Evolutionary conservation across 768 basidiomycete genomes (phyloP).

Genomic region (Podaxis sp.): DNA sequence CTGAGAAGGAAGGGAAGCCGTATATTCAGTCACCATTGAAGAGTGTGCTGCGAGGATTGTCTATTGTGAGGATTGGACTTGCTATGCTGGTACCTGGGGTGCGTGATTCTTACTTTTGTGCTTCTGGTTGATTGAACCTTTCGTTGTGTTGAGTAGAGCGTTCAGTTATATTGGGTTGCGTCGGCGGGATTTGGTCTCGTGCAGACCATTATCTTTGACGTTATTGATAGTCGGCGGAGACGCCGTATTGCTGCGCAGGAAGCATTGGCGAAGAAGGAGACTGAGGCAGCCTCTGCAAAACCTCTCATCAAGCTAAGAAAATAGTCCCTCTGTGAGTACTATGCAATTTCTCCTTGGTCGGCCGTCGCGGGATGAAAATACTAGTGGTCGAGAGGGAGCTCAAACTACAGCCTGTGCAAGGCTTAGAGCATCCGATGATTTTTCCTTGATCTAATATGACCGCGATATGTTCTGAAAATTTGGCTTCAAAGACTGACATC

Average conservation of each 20-base stretch:
- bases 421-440: slow-evolving; percentile 56
- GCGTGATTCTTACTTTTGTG: slow-evolving; percentile 23
- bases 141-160: slow-evolving; percentile 41
- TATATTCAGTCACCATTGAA: slow-evolving; percentile 51
- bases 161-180: slow-evolving; percentile 75
- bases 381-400: slow-evolving; percentile 76
- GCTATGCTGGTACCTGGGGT: slow-evolving; percentile 75
- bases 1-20: slow-evolving; percentile 45
- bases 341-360: slow-evolving; percentile 2
- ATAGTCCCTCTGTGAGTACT: slow-evolving; percentile 25
- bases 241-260: slow-evolving; percentile 21
- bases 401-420: slow-evolving; percentile 22
- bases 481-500: neutral
- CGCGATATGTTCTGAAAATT: slow-evolving; percentile 16
- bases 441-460: slow-evolving; percentile 95
- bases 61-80: slow-evolving; percentile 66
- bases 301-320: neutral
- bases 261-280: neutral
- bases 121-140: slow-evolving; percentile 9
- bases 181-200: slow-evolving; percentile 73
- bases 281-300: slow-evolving; percentile 10
- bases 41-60: slow-evolving; percentile 51
- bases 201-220: slow-evolving; percentile 76
- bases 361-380: slow-evolving; percentile 59
- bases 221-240: slow-evolving; percentile 49